A percentile compares a stretch with the other conserved stretches of the same genome.
These are phyloP conservation scores for Suhomyces coccinellae DNA, from an alignment of 1,139 yeast species.

Conservation along the genomic window DNA sequence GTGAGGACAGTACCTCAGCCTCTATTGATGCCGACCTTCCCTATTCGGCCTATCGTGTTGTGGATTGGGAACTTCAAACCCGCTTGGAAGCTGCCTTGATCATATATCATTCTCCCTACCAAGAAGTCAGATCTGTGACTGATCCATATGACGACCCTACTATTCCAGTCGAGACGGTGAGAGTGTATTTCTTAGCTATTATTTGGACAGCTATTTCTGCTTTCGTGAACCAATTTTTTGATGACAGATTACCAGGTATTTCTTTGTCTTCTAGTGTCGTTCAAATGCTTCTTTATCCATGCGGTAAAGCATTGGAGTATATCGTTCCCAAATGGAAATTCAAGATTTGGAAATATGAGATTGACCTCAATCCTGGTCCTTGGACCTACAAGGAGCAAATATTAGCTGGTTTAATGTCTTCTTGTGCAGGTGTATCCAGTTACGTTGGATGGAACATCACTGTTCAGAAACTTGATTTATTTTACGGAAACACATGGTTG, in stretches of 20 bases:
- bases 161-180: conserved; percentile 53
- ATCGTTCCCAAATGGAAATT: conserved; percentile 26
- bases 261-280: conserved; percentile 48
- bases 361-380: conserved; percentile 27
- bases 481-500: conserved; percentile 20
- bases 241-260: conserved; percentile 56
- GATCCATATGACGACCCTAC: conserved; percentile 53
- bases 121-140: conserved; percentile 62
- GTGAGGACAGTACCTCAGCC: background rate
- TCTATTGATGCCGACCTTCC: conserved; percentile 10
- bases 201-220: conserved; percentile 58
- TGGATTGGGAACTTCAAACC: conserved; percentile 20
- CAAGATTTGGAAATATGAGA: conserved; percentile 17
- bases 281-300: conserved; percentile 60
- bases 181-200: conserved; percentile 56
- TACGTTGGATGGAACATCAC: conserved; percentile 20
- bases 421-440: conserved; percentile 17
- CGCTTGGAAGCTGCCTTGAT: conserved; percentile 30
- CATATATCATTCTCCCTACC: conserved; percentile 59
- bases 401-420: conserved; percentile 21
- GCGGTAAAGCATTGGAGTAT: conserved; percentile 39
- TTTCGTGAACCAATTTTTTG: conserved; percentile 58
- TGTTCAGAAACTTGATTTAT: conserved; percentile 17
- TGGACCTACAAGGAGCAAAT: conserved; percentile 27
- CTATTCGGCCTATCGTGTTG: conserved; percentile 3